phyloP scores from a whole-genome alignment of 2,329 filamentous ascomycete genomes.

The Sporothrix curviconia region DNA sequence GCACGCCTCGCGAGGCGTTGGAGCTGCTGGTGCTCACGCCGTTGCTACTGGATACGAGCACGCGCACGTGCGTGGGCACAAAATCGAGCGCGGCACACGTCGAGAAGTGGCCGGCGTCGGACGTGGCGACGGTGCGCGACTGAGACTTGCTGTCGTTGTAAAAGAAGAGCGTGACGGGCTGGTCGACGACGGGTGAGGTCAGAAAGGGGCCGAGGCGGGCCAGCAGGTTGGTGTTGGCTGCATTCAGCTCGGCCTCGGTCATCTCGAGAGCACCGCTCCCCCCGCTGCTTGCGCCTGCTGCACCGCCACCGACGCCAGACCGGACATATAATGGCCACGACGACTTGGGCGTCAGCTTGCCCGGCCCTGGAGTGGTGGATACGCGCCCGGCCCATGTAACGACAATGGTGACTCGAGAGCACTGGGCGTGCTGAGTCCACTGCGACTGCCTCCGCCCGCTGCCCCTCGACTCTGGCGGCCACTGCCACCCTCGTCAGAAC shows the following conservation, averaged over 20 bases:
- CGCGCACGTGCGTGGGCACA: slow-evolving; percentile 79
- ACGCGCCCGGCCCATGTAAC: too few species aligned
- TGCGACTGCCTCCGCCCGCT: too few species aligned
- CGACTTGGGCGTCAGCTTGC: slow-evolving; percentile 19
- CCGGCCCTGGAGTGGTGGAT: neutral
- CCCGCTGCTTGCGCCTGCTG: slow-evolving; percentile 27
- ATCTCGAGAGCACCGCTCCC: slow-evolving; percentile 42
- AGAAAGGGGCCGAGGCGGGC: slow-evolving; percentile 83
- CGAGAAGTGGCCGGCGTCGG: slow-evolving; percentile 83
- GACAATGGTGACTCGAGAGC: too few species aligned
- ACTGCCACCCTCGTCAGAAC: slow-evolving; percentile 30
- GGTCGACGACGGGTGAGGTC: slow-evolving; percentile 69
- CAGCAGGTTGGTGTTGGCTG: slow-evolving; percentile 84
- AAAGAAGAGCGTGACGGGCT: slow-evolving; percentile 87
- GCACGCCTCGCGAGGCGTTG: neutral
- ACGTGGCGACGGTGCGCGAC: slow-evolving; percentile 76
- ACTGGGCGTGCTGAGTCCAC: too few species aligned
- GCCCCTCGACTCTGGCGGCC: too few species aligned
- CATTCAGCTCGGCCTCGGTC: slow-evolving; percentile 65
- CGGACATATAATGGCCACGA: too few species aligned
- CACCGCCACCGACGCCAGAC: too few species aligned
- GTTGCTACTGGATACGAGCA: slow-evolving; percentile 58
- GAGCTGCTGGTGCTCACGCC: slow-evolving; percentile 1
- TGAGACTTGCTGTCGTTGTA: slow-evolving; percentile 80
- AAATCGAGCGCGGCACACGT: slow-evolving; percentile 79